phyloP scores from a whole-genome alignment of 345 rosid genomes.

The Combretum micranthum region DNA sequence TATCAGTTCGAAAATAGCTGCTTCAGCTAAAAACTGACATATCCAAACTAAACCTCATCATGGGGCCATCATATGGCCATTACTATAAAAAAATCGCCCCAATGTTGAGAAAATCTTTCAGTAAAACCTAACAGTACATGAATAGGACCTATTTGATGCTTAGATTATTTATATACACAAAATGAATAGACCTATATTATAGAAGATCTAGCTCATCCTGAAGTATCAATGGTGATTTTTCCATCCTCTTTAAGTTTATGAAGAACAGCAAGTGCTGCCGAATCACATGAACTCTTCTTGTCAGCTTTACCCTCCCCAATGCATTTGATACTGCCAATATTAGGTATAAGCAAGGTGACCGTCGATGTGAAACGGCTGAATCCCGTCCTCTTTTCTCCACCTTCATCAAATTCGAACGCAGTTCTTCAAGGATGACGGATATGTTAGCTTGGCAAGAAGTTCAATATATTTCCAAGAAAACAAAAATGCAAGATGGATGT shows the following conservation, averaged over 20 bases:
- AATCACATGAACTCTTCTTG: slow-evolving; percentile 77
- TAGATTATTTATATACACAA: too few species aligned
- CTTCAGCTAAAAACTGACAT: too few species aligned
- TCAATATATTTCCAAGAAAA: neutral
- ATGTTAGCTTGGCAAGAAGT: neutral
- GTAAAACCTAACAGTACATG: too few species aligned
- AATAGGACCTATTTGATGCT: too few species aligned
- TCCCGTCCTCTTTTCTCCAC: slow-evolving; percentile 25
- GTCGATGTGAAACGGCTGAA: slow-evolving; percentile 50
- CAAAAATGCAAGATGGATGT: too few species aligned
- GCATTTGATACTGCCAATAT: slow-evolving; percentile 35
- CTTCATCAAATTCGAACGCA: slow-evolving; percentile 37
- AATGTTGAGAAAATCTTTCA: too few species aligned
- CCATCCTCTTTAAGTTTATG: slow-evolving; percentile 51
- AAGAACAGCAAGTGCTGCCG: slow-evolving; percentile 60
- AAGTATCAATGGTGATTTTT: slow-evolving; percentile 23
- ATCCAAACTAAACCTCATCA: too few species aligned
- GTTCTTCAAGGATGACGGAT: slow-evolving; percentile 26
- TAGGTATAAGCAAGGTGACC: slow-evolving; percentile 41
- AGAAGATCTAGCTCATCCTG: neutral
- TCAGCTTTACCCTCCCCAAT: slow-evolving; percentile 62
- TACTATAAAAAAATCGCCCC: neutral
- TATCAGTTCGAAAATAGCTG: too few species aligned
- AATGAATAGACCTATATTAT: too few species aligned
- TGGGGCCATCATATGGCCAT: neutral